Conservation (phyloP, 768 basidiomycete genomes). For the Coprinopsis cinerea region DNA sequence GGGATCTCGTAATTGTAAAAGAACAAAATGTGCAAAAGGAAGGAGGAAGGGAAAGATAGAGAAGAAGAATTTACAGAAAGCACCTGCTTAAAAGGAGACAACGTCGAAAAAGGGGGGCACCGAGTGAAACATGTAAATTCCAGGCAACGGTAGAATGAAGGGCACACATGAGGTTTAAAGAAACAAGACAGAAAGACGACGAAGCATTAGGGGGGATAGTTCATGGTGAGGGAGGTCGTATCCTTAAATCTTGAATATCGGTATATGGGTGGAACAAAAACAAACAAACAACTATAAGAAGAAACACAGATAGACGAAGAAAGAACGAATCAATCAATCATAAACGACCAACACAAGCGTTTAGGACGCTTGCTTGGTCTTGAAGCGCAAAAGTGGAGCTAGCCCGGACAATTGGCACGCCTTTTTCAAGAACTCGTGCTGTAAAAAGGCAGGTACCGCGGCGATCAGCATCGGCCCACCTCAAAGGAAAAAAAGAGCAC, state of each 20-base stretch:
- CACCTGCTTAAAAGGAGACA: background rate
- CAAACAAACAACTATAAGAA: background rate
- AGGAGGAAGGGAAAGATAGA: too few species aligned
- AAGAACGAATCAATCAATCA: too few species aligned
- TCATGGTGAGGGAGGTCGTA: slow-evolving; percentile 2
- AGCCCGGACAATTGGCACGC: slow-evolving; percentile 78
- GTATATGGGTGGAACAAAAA: background rate
- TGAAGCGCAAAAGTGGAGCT: slow-evolving; percentile 81
- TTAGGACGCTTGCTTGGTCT: slow-evolving; percentile 51
- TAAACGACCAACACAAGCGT: background rate
- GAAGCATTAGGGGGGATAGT: slow-evolving; percentile 1
- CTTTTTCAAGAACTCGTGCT: slow-evolving; percentile 95
- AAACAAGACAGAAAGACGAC: background rate
- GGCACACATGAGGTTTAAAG: background rate
- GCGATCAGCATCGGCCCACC: slow-evolving; percentile 5
- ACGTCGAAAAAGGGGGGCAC: too few species aligned
- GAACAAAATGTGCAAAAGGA: too few species aligned
- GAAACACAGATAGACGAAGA: background rate
- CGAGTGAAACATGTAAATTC: too few species aligned
- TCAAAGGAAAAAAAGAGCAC: slow-evolving; percentile 21
- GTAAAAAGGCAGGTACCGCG: slow-evolving; percentile 5
- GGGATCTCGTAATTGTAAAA: too few species aligned
- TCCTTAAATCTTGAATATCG: background rate
- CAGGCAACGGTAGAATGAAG: background rate
- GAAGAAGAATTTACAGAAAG: too few species aligned